phyloP scores from a whole-genome alignment of 1,139 yeast genomes.

The Blastobotrys malaysiensis region DNA sequence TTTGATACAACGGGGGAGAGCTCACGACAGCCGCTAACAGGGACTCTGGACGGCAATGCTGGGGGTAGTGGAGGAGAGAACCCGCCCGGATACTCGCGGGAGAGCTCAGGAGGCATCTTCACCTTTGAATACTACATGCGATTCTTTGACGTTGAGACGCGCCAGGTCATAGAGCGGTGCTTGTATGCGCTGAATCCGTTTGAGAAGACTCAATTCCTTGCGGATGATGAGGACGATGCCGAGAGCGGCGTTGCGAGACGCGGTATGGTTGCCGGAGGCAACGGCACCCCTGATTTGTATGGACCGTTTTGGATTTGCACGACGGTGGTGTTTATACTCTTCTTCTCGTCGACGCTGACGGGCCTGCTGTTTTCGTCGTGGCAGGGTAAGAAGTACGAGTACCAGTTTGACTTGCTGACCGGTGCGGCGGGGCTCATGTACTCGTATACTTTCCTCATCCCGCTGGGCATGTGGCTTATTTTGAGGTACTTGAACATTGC shows the following conservation, averaged over 20 bases:
- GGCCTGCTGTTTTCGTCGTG: constrained; percentile 45
- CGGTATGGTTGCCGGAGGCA: constrained; percentile 26
- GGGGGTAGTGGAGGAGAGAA: not conserved
- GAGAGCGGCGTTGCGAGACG: constrained; percentile 37
- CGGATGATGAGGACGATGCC: constrained; percentile 25
- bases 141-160: constrained; percentile 61
- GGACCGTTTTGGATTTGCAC: constrained; percentile 86
- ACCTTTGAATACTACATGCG: constrained; percentile 52
- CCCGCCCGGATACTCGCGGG: constrained; percentile 8
- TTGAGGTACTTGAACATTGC: constrained; percentile 40
- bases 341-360: constrained; percentile 62
- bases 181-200: constrained; percentile 35
- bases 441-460: constrained; percentile 65
- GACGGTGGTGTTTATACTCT: constrained; percentile 64
- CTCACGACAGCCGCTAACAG: not conserved
- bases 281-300: constrained; percentile 52
- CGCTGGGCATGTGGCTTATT: constrained; percentile 46
- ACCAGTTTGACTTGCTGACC: constrained; percentile 57
- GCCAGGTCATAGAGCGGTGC: constrained; percentile 42
- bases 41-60: not conserved
- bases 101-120: constrained; percentile 40
- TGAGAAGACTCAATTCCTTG: constrained; percentile 29
- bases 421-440: constrained; percentile 63
- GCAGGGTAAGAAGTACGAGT: constrained; percentile 45
- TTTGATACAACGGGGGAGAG: constrained; percentile 16